phyloP scores from a whole-genome alignment of 108 stramenopile genomes.

The Cyclostephanos tholiformis region DNA sequence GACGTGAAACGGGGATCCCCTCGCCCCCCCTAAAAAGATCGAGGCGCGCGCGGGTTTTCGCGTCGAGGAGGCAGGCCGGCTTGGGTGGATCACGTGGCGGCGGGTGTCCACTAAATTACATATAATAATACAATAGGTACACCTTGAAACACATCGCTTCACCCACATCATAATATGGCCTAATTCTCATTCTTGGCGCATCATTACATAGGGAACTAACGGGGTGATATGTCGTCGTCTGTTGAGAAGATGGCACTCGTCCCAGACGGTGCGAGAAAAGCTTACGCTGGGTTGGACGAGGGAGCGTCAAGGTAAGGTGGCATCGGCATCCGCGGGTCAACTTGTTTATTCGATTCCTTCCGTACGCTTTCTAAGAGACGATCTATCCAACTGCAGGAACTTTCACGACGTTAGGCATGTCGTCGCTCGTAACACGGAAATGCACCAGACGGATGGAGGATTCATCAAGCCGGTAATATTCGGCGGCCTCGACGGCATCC shows the following conservation, averaged over 20 bases:
- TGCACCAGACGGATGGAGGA: conserved; percentile 82
- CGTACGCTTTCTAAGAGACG: not conserved
- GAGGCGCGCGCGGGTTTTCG: too few species aligned
- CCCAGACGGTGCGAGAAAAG: conserved; percentile 56
- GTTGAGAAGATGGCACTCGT: conserved; percentile 36
- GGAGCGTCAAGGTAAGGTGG: conserved; percentile 61
- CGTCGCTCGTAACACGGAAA: conserved; percentile 51
- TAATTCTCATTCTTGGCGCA: not conserved
- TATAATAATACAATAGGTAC: too few species aligned
- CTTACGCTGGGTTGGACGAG: conserved; percentile 64
- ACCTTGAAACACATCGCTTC: too few species aligned
- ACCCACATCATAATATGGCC: too few species aligned
- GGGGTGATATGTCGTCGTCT: conserved; percentile 21
- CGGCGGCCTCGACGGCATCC: conserved; percentile 97
- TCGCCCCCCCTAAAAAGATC: too few species aligned
- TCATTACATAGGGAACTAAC: not conserved
- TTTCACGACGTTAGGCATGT: conserved; percentile 64
- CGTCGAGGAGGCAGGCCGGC: too few species aligned
- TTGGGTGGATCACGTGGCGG: too few species aligned
- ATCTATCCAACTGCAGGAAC: conserved; percentile 25
- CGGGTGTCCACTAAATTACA: too few species aligned
- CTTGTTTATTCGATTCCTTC: not conserved
- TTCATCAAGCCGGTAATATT: conserved; percentile 91
- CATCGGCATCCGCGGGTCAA: not conserved
- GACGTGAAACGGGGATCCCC: too few species aligned